phyloP scores from a whole-genome alignment of 1,284 basidiomycete genomes.

The Moesziomyces sp. region DNA sequence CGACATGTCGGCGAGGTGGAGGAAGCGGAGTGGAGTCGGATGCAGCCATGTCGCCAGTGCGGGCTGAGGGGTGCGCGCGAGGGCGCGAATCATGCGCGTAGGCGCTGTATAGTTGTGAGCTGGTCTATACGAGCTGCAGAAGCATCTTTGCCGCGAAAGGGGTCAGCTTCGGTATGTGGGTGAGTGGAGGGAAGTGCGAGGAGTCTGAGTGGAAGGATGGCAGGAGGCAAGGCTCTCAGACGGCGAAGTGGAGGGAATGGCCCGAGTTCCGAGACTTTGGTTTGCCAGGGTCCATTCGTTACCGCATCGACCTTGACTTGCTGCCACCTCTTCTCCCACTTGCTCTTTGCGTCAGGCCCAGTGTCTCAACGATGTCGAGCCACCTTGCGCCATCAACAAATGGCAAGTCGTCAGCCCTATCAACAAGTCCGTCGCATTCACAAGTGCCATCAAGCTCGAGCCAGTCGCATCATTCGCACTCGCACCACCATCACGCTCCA shows the following conservation, averaged over 20 bases:
- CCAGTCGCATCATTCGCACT: constrained; percentile 4
- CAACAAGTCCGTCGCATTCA: background rate
- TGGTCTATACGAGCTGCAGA: background rate
- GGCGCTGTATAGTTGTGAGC: too few relatives aligned
- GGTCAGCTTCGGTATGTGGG: too few relatives aligned
- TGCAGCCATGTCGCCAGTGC: background rate
- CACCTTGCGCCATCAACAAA: constrained; percentile 18
- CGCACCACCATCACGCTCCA: constrained; percentile 15
- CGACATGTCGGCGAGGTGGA: constrained; percentile 4
- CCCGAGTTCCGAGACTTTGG: constrained; percentile 15
- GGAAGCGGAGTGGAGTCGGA: constrained; percentile 7
- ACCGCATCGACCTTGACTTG: background rate
- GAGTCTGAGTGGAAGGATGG: too few relatives aligned
- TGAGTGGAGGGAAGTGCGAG: too few relatives aligned
- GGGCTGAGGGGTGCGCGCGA: constrained; percentile 1
- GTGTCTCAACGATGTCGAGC: constrained; percentile 12
- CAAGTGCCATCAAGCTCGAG: background rate
- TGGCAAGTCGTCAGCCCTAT: constrained; percentile 6
- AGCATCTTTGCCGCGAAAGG: too few relatives aligned
- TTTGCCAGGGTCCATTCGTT: constrained; percentile 11
- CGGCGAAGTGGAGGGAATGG: constrained; percentile 7
- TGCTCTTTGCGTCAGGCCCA: background rate
- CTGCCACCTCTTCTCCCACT: background rate
- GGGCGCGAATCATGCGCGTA: background rate
- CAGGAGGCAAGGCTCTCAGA: background rate